Percentiles rank a stretch among this genome's conserved stretches.
These are phyloP conservation scores for Pseudodiploospora longispora DNA, from an alignment of 2,329 filamentous ascomycete species.

Conservation along the genomic window DNA sequence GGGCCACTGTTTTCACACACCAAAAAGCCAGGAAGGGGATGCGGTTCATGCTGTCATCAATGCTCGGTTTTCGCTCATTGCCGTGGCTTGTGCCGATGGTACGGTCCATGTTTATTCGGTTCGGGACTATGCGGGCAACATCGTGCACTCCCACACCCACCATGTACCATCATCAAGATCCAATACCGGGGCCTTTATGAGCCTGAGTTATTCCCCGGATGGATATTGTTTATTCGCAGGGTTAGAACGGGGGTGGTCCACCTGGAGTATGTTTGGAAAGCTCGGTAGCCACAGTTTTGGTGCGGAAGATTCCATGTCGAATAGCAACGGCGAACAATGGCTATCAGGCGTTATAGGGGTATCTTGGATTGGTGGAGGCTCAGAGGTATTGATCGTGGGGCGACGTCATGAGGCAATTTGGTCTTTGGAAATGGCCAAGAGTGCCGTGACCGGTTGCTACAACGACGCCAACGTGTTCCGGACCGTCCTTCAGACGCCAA, in stretches of 20 bases:
- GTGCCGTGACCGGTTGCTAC: slow-evolving; percentile 87
- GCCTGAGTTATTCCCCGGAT: slow-evolving; percentile 82
- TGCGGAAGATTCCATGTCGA: slow-evolving; percentile 55
- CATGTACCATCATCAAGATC: slow-evolving; percentile 57
- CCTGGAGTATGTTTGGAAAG: slow-evolving; percentile 97
- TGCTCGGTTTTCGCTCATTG: slow-evolving; percentile 87
- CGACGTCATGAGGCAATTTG: slow-evolving; percentile 71
- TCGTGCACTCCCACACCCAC: slow-evolving; percentile 77
- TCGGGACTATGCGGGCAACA: slow-evolving; percentile 87
- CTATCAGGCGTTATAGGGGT: slow-evolving; percentile 69
- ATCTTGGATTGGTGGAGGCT: slow-evolving; percentile 81
- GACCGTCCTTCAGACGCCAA: slow-evolving; percentile 80
- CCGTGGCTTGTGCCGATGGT: slow-evolving; percentile 73
- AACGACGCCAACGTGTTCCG: slow-evolving; percentile 84
- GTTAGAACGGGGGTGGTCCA: slow-evolving; percentile 87
- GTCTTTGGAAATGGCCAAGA: slow-evolving; percentile 86
- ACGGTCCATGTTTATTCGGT: slow-evolving; percentile 84
- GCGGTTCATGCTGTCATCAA: slow-evolving; percentile 79
- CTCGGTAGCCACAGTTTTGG: slow-evolving; percentile 77
- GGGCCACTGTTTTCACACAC: slow-evolving; percentile 83
- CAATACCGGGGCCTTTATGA: slow-evolving; percentile 63
- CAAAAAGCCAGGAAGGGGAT: slow-evolving; percentile 48
- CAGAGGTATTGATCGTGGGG: slow-evolving; percentile 70
- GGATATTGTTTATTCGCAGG: slow-evolving; percentile 94
- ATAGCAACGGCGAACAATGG: slow-evolving; percentile 71